Base-by-base conservation (phyloP, 2,329 filamentous ascomycete genomes). In the Lasiodiplodia sp. region DNA sequence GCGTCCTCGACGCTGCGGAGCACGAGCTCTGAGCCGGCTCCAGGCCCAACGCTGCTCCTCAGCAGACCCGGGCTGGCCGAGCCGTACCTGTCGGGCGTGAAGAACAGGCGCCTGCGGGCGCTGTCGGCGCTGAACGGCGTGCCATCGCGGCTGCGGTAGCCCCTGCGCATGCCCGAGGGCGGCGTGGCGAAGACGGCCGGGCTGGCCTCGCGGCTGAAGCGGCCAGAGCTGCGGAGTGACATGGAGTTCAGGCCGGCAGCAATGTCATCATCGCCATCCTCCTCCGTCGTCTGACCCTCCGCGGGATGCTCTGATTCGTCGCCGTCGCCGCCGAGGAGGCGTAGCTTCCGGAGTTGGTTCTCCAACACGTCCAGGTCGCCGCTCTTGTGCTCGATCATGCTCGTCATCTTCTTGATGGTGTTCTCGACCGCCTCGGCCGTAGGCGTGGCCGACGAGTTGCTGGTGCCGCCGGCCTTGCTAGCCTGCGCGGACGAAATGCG, bases 381-480 rank as follows among this genome's bases (percentile, higher is more conserved):
- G 76, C 92, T 96, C 77, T 93, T 92, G 81, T 93, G 93, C 83
- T 98, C 93, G 0, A 92, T 92, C 91, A 97, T 95, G 69, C 85
- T 87, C 40, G 94, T 97, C 91, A 99, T 94, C 76, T 96, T 97
- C 69, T 86, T 85, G 72, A 99, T 97, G 0, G 96, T 99, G 69
- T 92, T 92, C 73, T 94, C 91, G 23, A 99, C 92, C 0, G 93
- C 93, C 74, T 97, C 96, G 11, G 97, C 92, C 0, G 94, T 97
- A 0, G 96, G 96, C 4, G 90, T 87, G 0, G 74, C 72, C 28
- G 72, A 72, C 2, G 70, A 72, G 23, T 75, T 75, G 12, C 37
- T 86, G 52, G 82, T 77, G 18, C 51, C 47, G 60, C 83, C 83
- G 21, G 85, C 86, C 8, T 85, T 84, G 1, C 87, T 82, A 5